Evolutionary conservation across 331 rosid genomes (phyloP).

Genomic region (Rosa hybrid): DNA sequence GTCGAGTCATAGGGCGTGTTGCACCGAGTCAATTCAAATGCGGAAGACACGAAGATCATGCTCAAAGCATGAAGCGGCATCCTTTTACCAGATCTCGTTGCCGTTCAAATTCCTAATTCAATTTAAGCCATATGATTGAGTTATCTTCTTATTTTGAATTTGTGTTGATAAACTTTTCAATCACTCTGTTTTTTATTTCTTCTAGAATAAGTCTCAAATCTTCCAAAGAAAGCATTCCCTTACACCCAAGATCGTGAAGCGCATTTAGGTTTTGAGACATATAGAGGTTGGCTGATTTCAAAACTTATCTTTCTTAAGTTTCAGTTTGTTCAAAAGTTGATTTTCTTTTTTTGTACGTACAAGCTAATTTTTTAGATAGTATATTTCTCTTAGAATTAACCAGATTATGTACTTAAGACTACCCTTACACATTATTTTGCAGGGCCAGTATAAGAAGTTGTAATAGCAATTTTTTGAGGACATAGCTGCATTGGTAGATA

Average conservation of each 20-base stretch:
- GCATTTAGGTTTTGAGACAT: slow-evolving; percentile 47
- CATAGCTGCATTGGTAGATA: slow-evolving; percentile 56
- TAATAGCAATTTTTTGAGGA: slow-evolving; percentile 53
- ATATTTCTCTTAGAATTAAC: too few species aligned
- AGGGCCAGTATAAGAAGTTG: slow-evolving; percentile 46
- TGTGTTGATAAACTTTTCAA: neutral
- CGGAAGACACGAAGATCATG: too few species aligned
- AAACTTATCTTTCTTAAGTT: too few species aligned
- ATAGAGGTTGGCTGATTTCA: slow-evolving; percentile 47
- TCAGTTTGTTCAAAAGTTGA: too few species aligned
- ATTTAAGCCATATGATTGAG: too few species aligned
- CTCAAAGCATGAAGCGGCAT: too few species aligned
- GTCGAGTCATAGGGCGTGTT: slow-evolving; percentile 35
- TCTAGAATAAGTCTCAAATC: neutral
- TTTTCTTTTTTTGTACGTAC: too few species aligned
- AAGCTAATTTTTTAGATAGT: too few species aligned
- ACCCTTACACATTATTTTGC: neutral
- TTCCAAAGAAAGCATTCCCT: neutral
- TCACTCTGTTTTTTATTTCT: neutral
- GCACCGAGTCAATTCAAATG: slow-evolving; percentile 37
- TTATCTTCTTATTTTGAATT: too few species aligned
- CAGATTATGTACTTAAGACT: too few species aligned
- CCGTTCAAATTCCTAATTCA: too few species aligned
- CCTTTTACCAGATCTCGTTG: too few species aligned
- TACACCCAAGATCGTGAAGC: slow-evolving; percentile 50